Evolutionary conservation across 2,329 filamentous ascomycete genomes (phyloP).

Genomic region (Elsinoe arachidis): DNA sequence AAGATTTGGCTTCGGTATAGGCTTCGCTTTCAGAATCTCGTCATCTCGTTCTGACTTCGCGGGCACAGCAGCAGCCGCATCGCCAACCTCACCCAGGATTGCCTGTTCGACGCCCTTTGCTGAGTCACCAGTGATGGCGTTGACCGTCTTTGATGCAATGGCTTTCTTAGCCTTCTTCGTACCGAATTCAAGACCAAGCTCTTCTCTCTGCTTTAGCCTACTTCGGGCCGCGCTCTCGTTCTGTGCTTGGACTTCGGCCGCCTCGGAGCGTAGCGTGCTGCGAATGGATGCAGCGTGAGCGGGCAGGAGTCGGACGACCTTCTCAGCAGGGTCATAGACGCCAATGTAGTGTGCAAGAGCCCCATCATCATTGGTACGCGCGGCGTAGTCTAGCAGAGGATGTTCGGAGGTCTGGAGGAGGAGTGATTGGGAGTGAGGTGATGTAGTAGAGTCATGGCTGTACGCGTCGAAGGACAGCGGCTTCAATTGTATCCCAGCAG

Average conservation of each 20-base stretch:
- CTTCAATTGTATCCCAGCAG: constrained; percentile 33
- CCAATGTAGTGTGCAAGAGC: constrained; percentile 53
- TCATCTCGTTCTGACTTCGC: constrained; percentile 57
- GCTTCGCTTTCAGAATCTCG: constrained; percentile 58
- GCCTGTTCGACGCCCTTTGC: constrained; percentile 46
- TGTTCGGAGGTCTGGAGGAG: constrained; percentile 55
- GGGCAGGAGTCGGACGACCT: constrained; percentile 46
- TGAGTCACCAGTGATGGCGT: constrained; percentile 50
- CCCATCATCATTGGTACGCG: constrained; percentile 35
- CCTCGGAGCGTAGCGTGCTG: constrained; percentile 38
- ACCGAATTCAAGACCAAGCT: constrained; percentile 70
- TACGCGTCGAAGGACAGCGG: constrained; percentile 43
- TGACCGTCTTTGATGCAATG: constrained; percentile 58
- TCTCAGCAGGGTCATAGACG: constrained; percentile 47
- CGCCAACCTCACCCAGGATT: constrained; percentile 56
- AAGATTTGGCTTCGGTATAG: constrained; percentile 62
- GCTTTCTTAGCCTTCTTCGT: constrained; percentile 80
- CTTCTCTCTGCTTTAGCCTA: constrained; percentile 55
- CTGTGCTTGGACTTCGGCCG: constrained; percentile 30
- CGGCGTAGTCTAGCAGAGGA: constrained; percentile 51
- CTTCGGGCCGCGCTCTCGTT: constrained; percentile 21
- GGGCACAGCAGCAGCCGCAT: constrained; percentile 56
- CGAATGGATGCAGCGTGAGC: constrained; percentile 49
- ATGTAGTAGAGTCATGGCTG: constrained; percentile 25
- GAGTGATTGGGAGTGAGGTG: constrained; percentile 39